Conservation (phyloP, 2,329 filamentous ascomycete species). For the Talaromyces sp. region DNA sequence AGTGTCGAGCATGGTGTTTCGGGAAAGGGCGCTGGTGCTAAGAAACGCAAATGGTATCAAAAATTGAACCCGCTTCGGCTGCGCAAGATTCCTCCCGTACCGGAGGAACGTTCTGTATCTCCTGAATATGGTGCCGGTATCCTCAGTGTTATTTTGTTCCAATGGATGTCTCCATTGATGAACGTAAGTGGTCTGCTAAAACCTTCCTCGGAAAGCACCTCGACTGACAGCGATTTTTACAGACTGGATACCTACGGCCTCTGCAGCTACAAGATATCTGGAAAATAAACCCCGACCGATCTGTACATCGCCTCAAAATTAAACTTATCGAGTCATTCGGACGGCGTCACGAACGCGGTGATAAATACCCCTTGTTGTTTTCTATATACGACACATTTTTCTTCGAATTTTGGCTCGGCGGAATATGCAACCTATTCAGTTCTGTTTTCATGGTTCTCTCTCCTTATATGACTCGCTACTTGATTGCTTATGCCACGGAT, state of each 20-base stretch:
- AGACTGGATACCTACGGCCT: conserved; percentile 80
- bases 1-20: background rate
- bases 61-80: conserved; percentile 46
- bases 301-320: conserved; percentile 65
- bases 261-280: conserved; percentile 85
- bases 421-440: conserved; percentile 70
- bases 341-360: conserved; percentile 62
- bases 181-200: conserved; percentile 50
- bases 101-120: conserved; percentile 53
- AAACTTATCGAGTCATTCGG: conserved; percentile 68
- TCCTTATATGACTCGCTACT: conserved; percentile 78
- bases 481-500: conserved; percentile 79
- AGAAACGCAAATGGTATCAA: conserved; percentile 34
- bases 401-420: conserved; percentile 79
- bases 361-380: conserved; percentile 71
- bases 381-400: conserved; percentile 85
- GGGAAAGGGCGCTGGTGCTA: background rate
- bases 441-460: conserved; percentile 73
- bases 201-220: background rate
- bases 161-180: conserved; percentile 92
- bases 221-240: conserved; percentile 14
- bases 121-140: conserved; percentile 71
- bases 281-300: conserved; percentile 77
- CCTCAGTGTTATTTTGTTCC: conserved; percentile 73
- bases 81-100: conserved; percentile 54